Base-by-base conservation (phyloP, 202 grass and related monocot species). In the Schoenoplectus triqueter region DNA sequence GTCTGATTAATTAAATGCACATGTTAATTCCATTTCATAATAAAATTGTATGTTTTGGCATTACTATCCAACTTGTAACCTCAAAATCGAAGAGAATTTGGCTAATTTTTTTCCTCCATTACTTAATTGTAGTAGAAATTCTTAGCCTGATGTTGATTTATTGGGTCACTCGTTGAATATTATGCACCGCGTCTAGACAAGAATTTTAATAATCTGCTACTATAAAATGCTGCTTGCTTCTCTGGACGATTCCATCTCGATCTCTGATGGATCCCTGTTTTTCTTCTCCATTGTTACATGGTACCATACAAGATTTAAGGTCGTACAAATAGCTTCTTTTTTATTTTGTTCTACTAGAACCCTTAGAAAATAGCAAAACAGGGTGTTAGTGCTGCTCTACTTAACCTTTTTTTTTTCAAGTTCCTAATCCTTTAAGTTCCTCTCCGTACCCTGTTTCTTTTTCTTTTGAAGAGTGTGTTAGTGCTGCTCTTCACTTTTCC, bases 251-350 rank as follows among this genome's bases (percentile, higher is more conserved):
- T 77, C 73, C 73, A 55, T 41, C 51, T 75, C 10, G 18, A n/a
- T 41, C 49, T 59, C 50, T 59, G 1, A 57, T 57, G 21, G 50
- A 77, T 77, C 31, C 51, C 21, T 22, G 51, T 41, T 40, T 77
- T n/a, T 15, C 51, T 57, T 77, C 73, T 57, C 73, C 41, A 40
- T 50, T 52, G 17, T 31, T 74, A 9, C 47, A 74, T 52, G 31
- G 6, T 41, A 59, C 73, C 73, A 59, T 77, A 55, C 73, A 77
- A 77, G 73, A 77, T 77, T 57, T 77, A 41, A 77, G 51, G 51
- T 77, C 13, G 47, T 41, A 40, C 2, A 71, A 76, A 76, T 4
- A 52, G 6, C 7, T 77, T 59, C 1, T 8, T 56, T 57, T n/a
- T 59, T 15, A 55, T 46, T 71, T 17, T 47, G 6, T 46, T 71